Conservation (phyloP, 371 early-diverging fungal genomes). For the Funneliformis caledonium region DNA sequence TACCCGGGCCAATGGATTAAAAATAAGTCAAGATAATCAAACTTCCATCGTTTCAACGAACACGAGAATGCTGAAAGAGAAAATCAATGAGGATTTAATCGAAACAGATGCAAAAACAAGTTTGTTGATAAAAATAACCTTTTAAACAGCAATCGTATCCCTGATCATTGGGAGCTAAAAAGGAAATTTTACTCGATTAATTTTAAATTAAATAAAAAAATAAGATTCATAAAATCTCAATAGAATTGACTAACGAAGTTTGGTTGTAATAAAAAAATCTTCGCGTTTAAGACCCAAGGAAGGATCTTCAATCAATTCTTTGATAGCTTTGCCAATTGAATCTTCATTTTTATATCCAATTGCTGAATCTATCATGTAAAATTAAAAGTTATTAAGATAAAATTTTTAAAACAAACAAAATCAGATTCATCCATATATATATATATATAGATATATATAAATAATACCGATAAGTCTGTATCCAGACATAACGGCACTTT, state of each 20-base stretch:
- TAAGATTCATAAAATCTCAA: constrained; percentile 8
- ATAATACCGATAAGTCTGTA: constrained; percentile 74
- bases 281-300: constrained; percentile 65
- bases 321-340: constrained; percentile 73
- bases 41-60: constrained; percentile 65
- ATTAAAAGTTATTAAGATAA: neutral
- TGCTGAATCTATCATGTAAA: constrained; percentile 62
- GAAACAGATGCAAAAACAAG: neutral
- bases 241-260: constrained; percentile 68
- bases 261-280: constrained; percentile 94
- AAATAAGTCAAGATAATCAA: constrained; percentile 82
- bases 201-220: neutral
- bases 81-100: neutral
- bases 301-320: constrained; percentile 61
- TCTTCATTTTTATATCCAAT: constrained; percentile 87
- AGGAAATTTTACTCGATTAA: neutral
- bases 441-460: neutral
- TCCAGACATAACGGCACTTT: constrained; percentile 62
- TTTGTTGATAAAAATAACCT: constrained; percentile 48
- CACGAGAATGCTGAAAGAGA: constrained; percentile 41
- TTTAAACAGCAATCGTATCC: constrained; percentile 70
- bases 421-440: neutral
- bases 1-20: constrained; percentile 92
- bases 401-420: too few species aligned
- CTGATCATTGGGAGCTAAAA: constrained; percentile 77